phyloP scores from a whole-genome alignment of 192 early-diverging fungal genomes.

The Glomus cerebriforme region DNA sequence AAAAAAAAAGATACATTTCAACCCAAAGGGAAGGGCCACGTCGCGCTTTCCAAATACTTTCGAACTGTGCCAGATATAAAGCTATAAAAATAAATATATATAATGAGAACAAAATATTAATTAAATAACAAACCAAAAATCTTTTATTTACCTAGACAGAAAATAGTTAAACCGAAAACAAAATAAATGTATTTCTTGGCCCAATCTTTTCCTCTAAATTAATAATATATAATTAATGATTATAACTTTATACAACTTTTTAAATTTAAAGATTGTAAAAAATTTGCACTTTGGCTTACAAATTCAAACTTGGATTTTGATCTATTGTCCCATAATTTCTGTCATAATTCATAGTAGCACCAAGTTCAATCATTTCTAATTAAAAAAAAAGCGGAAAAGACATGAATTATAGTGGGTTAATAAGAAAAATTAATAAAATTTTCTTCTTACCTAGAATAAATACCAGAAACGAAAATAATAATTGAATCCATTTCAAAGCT shows the following conservation, averaged over 20 bases:
- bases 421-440: not conserved
- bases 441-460: not conserved
- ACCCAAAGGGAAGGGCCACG: not conserved
- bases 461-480: not conserved
- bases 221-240: no score
- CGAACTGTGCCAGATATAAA: not conserved
- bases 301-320: not conserved
- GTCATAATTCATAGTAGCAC: not conserved
- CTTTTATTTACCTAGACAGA: not conserved
- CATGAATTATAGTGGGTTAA: not conserved
- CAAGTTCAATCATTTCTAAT: conserved; percentile 10
- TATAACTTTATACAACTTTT: no score
- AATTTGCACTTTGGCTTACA: not conserved
- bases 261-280: not conserved
- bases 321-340: not conserved
- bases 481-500: not conserved
- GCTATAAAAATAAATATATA: not conserved
- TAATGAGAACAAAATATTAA: not conserved
- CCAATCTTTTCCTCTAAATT: not conserved
- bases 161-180: not conserved
- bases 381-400: not conserved
- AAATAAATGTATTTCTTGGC: not conserved
- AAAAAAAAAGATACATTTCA: not conserved
- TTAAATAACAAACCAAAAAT: not conserved
- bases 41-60: not conserved